Percentiles rank a stretch among this genome's conserved stretches.
Conservation (phyloP, 768 basidiomycete species). For the Polyporus arcularius region DNA sequence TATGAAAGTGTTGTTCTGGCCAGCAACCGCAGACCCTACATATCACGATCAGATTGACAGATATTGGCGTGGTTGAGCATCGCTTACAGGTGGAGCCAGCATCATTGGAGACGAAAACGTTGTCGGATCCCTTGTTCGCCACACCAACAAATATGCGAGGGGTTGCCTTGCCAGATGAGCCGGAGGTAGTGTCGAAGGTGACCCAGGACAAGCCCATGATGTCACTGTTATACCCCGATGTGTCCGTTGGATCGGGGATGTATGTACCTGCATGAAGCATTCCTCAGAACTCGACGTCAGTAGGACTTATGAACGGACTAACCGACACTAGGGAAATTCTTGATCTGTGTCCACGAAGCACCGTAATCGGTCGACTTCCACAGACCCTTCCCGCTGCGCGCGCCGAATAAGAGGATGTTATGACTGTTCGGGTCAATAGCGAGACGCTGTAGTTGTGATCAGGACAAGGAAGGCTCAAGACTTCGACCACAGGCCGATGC, state of each 20-base stretch:
- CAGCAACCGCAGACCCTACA: conserved; percentile 56
- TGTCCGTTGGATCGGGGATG: conserved; percentile 52
- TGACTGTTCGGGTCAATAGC: conserved; percentile 65
- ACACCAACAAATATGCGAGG: conserved; percentile 71
- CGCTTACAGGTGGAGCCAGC: conserved; percentile 57
- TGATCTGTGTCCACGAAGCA: conserved; percentile 59
- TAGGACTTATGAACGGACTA: conserved; percentile 5
- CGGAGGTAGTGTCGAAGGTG: conserved; percentile 63
- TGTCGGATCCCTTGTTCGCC: conserved; percentile 53
- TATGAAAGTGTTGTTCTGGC: conserved; percentile 57
- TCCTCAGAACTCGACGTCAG: not conserved
- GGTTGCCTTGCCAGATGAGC: conserved; percentile 51
- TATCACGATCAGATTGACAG: not conserved
- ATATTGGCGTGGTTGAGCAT: not conserved
- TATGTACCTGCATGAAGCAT: conserved; percentile 44
- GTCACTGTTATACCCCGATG: conserved; percentile 41
- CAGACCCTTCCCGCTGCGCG: conserved; percentile 62
- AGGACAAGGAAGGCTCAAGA: not conserved
- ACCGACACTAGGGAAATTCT: conserved; percentile 60
- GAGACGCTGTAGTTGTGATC: conserved; percentile 43
- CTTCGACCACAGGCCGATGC: not conserved
- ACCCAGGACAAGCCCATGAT: conserved; percentile 56
- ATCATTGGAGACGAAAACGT: conserved; percentile 57
- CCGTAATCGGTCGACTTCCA: conserved; percentile 68
- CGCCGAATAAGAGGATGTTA: conserved; percentile 63